Evolutionary conservation across 108 stramenopile genomes (phyloP).

Genomic region (Fragilaria crotonensis): DNA sequence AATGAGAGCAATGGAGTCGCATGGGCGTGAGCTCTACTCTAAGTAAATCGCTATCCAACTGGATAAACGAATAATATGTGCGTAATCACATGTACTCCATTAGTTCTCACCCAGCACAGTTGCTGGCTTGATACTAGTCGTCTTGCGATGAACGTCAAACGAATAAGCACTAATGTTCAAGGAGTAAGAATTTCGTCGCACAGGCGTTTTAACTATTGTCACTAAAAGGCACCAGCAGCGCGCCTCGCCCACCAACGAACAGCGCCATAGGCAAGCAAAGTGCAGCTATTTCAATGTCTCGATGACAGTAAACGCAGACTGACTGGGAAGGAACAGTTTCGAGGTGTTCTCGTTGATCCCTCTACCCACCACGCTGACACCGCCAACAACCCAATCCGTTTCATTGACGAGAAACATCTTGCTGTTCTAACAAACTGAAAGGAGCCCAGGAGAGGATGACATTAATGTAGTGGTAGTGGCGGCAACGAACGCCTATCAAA

Average conservation of each 20-base stretch:
- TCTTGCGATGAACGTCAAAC: slow-evolving; percentile 2
- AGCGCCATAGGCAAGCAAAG: slow-evolving; percentile 27
- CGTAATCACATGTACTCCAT: slow-evolving; percentile 9
- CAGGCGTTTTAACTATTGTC: slow-evolving; percentile 1
- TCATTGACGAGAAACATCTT: slow-evolving; percentile 19
- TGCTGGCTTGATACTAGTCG: slow-evolving; percentile 1
- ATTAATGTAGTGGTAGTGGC: no score
- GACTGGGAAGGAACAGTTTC: slow-evolving; percentile 17
- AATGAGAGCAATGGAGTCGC: no score
- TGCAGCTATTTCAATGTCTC: slow-evolving; percentile 1
- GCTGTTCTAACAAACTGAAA: no score
- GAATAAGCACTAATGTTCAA: slow-evolving; percentile 1
- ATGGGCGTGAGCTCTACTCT: no score
- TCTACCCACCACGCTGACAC: slow-evolving; percentile 22
- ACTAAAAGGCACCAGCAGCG: slow-evolving; percentile 6
- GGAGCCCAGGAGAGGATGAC: no score
- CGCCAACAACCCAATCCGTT: slow-evolving; percentile 27
- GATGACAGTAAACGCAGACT: slow-evolving; percentile 9
- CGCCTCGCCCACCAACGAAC: slow-evolving; percentile 24
- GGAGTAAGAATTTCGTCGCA: slow-evolving; percentile 18
- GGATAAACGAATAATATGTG: slow-evolving; percentile 3
- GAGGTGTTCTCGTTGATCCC: slow-evolving; percentile 11
- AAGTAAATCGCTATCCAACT: slow-evolving; percentile 1
- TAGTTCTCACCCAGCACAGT: slow-evolving; percentile 8
- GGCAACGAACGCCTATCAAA: no score